phyloP scores from a whole-genome alignment of 75 land plant genomes.

The Chamaecyparis obtusa region DNA sequence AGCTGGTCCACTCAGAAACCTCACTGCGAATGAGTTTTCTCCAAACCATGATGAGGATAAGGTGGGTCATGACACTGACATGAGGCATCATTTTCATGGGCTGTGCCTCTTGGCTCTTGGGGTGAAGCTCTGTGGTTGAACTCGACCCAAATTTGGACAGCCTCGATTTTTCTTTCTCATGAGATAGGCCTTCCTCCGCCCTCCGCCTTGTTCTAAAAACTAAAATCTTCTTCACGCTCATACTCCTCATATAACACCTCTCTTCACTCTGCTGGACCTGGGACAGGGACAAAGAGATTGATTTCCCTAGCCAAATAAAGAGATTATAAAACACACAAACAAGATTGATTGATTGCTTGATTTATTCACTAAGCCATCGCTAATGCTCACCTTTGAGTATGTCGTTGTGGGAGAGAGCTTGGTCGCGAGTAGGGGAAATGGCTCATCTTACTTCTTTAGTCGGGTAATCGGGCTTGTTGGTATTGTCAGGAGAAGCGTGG shows the following conservation, averaged over 20 bases:
- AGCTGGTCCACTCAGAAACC: conserved; percentile 78
- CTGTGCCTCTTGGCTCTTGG: conserved; percentile 31
- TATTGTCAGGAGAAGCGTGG: conserved; percentile 64
- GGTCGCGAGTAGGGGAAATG: conserved; percentile 31
- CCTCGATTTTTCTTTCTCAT: conserved; percentile 45
- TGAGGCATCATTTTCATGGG: conserved; percentile 73
- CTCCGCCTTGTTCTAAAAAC: no score
- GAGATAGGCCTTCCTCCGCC: conserved; percentile 17
- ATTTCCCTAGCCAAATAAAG: neutral
- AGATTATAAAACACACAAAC: neutral
- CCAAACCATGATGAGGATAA: conserved; percentile 89
- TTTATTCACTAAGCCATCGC: no score
- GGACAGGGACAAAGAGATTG: neutral
- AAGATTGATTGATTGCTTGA: no score
- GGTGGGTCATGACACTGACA: conserved; percentile 80
- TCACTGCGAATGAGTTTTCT: conserved; percentile 83
- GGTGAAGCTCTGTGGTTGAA: conserved; percentile 74
- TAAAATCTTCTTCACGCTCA: conserved; percentile 49
- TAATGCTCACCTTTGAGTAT: conserved; percentile 34
- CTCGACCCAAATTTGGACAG: conserved; percentile 50
- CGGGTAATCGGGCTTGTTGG: conserved; percentile 8
- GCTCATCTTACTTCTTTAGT: conserved; percentile 68
- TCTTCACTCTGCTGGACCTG: neutral
- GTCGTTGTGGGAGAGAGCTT: conserved; percentile 36
- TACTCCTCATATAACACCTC: conserved; percentile 20